Conservation (phyloP, 352 stramenopile species). For the Globisporangium nodosum region DNA sequence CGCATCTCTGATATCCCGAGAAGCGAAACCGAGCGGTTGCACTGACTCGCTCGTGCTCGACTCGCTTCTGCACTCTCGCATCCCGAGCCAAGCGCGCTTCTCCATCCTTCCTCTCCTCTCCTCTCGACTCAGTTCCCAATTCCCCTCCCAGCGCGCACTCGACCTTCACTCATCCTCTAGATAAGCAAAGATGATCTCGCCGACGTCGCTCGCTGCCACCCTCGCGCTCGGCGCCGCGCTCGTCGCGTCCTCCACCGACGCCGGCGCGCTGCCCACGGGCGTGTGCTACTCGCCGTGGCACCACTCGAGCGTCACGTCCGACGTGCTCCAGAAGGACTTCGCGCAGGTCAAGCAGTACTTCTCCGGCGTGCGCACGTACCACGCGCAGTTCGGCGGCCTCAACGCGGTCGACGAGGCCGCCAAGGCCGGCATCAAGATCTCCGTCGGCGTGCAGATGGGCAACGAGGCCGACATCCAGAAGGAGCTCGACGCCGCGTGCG, state of each 20-base stretch:
- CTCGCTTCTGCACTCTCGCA: no score
- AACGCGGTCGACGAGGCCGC: conserved; percentile 48
- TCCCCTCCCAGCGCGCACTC: neutral
- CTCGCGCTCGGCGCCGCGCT: conserved; percentile 7
- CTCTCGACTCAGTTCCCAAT: neutral
- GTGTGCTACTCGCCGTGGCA: conserved; percentile 67
- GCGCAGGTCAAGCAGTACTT: conserved; percentile 38
- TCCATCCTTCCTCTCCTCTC: neutral
- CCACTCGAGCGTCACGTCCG: conserved; percentile 25
- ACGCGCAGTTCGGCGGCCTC: conserved; percentile 41
- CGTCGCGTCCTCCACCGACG: conserved; percentile 9
- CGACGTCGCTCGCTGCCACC: conserved; percentile 1
- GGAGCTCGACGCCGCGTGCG: conserved; percentile 58
- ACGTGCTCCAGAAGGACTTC: conserved; percentile 29
- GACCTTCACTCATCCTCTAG: neutral
- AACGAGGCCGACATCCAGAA: conserved; percentile 28
- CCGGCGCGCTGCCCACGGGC: conserved; percentile 21
- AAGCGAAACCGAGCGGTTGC: neutral
- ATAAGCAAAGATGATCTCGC: neutral
- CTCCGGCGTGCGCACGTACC: conserved; percentile 60
- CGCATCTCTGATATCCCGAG: neutral
- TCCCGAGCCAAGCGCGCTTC: neutral
- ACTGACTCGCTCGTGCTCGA: neutral
- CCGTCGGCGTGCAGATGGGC: conserved; percentile 57
- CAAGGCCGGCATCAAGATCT: conserved; percentile 38